Conservation (phyloP, 2,329 filamentous ascomycete genomes). For the Alternaria burnsii region DNA sequence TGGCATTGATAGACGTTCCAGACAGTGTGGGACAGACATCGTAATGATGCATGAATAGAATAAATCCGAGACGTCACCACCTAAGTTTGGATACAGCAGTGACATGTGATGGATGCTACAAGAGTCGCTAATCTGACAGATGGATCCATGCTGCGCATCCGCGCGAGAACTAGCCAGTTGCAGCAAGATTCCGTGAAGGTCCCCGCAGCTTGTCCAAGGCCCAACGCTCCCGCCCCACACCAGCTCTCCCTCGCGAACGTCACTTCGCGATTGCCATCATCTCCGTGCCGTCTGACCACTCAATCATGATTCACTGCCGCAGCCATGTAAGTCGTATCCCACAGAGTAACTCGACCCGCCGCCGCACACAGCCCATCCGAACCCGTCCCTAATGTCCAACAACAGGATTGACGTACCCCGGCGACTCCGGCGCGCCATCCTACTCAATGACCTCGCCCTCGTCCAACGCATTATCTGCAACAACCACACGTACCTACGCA, state of each 20-base stretch:
- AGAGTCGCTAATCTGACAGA: conserved; percentile 10
- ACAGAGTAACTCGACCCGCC: background rate
- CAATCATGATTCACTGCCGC: conserved; percentile 35
- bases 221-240: conserved; percentile 19
- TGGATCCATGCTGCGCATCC: conserved; percentile 27
- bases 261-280: conserved; percentile 7
- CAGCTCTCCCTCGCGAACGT: conserved; percentile 15
- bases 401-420: conserved; percentile 77
- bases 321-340: conserved; percentile 32
- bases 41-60: conserved; percentile 38
- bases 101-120: conserved; percentile 10
- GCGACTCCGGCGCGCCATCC: conserved; percentile 83
- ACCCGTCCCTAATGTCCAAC: background rate
- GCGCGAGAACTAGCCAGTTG: conserved; percentile 30
- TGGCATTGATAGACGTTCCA: conserved; percentile 35
- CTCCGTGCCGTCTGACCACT: conserved; percentile 11
- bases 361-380: background rate
- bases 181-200: conserved; percentile 36
- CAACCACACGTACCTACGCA: conserved; percentile 75
- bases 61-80: conserved; percentile 10
- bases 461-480: conserved; percentile 78
- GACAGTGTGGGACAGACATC: conserved; percentile 16
- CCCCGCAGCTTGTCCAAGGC: conserved; percentile 29
- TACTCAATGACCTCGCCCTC: conserved; percentile 75
- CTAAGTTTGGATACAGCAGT: background rate